A percentile compares a stretch with the other conserved stretches of the same genome.
Evolutionary conservation across 1,284 basidiomycete species (phyloP).

Genomic region (Cutaneotrichosporon cutaneum): DNA sequence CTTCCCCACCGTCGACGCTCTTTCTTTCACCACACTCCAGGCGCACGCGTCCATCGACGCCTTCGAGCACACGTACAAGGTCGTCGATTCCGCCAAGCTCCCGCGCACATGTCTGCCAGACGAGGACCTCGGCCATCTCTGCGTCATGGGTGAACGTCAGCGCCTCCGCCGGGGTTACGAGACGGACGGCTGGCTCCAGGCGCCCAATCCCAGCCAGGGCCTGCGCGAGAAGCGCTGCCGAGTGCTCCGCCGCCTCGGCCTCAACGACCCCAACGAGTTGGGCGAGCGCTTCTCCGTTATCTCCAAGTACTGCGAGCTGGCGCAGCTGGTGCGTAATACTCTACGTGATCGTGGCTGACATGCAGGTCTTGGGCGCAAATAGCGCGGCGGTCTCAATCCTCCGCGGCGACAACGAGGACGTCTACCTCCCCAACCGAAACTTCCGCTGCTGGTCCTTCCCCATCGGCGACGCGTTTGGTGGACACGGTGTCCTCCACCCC

Average conservation of each 20-base stretch:
- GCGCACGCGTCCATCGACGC: slow-evolving; percentile 1
- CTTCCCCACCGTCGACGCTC: neutral
- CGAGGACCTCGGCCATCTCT: slow-evolving; percentile 14
- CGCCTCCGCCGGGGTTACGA: slow-evolving; percentile 34
- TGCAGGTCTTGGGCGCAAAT: slow-evolving; percentile 25
- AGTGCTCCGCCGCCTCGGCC: slow-evolving; percentile 31
- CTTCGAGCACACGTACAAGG: slow-evolving; percentile 1
- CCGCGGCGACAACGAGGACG: slow-evolving; percentile 15
- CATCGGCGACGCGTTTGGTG: slow-evolving; percentile 6
- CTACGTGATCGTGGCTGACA: too few species aligned
- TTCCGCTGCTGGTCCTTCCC: neutral
- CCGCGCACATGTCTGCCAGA: slow-evolving; percentile 12
- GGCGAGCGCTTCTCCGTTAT: slow-evolving; percentile 33
- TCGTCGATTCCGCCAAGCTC: slow-evolving; percentile 12
- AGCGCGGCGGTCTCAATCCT: slow-evolving; percentile 20
- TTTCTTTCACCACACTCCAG: slow-evolving; percentile 6
- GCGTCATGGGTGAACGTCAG: slow-evolving; percentile 17
- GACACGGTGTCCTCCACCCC: slow-evolving; percentile 22
- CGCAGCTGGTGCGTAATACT: slow-evolving; percentile 36
- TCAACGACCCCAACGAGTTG: slow-evolving; percentile 27
- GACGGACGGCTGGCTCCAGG: slow-evolving; percentile 39
- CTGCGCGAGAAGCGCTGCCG: slow-evolving; percentile 11
- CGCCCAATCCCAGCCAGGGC: slow-evolving; percentile 20
- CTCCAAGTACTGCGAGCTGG: slow-evolving; percentile 41
- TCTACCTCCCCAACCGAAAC: slow-evolving; percentile 8